These are phyloP conservation scores for Urtica urens DNA, from an alignment of 306 rosid genomes.

Conservation along the genomic window DNA sequence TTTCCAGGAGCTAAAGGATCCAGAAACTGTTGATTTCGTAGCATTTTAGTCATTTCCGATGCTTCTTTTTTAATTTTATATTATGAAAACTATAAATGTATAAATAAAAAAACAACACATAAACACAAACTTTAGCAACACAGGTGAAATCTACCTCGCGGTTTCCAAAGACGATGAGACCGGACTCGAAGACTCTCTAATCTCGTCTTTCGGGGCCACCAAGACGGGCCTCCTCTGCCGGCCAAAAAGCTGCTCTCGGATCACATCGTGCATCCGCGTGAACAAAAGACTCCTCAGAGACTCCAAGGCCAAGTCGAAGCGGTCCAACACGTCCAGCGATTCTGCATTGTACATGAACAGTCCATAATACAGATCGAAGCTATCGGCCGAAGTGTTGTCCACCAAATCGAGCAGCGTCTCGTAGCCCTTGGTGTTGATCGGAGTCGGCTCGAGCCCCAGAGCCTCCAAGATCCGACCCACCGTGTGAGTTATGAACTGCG, in stretches of 20 bases:
- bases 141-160: constrained; percentile 1
- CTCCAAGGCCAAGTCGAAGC: constrained; percentile 69
- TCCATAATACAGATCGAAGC: constrained; percentile 77
- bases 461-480: constrained; percentile 62
- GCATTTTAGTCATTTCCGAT: too few species aligned
- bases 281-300: constrained; percentile 50
- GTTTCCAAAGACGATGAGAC: constrained; percentile 16
- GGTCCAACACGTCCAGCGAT: constrained; percentile 56
- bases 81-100: too few species aligned
- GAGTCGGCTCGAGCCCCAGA: constrained; percentile 53
- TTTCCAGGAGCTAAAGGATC: too few species aligned
- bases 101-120: not conserved
- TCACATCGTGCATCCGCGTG: constrained; percentile 45
- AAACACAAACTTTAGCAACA: not conserved
- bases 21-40: too few species aligned
- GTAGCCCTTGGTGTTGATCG: constrained; percentile 72
- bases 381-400: constrained; percentile 48
- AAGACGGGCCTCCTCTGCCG: constrained; percentile 13
- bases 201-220: constrained; percentile 8
- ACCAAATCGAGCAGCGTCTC: constrained; percentile 62
- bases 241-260: constrained; percentile 50
- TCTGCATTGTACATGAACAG: constrained; percentile 60
- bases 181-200: constrained; percentile 15
- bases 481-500: constrained; percentile 76
- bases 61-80: too few species aligned